Percentiles rank a stretch among this genome's conserved stretches.
Evolutionary conservation across 1,284 basidiomycete genomes (phyloP).

Genomic region (Tausonia pullulans): DNA sequence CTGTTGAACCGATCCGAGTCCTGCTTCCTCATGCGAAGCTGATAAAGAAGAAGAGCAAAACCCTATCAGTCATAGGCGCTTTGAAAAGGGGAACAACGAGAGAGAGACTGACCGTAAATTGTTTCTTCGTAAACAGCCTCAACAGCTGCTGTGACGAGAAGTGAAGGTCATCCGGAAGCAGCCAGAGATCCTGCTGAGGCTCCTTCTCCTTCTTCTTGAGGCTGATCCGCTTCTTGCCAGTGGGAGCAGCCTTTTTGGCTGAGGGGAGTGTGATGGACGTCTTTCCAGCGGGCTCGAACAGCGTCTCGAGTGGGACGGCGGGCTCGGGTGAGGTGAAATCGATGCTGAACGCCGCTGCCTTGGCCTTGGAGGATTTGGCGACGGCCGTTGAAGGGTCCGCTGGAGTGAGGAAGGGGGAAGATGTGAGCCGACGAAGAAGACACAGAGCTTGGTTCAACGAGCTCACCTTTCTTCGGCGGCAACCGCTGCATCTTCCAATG

Average conservation of each 20-base stretch:
- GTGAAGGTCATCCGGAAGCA: constrained; percentile 93
- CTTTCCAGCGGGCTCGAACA: constrained; percentile 62
- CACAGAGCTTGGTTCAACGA: not conserved
- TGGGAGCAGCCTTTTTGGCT: constrained; percentile 35
- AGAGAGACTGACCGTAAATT: constrained; percentile 58
- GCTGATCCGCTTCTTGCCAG: constrained; percentile 18
- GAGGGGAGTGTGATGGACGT: constrained; percentile 52
- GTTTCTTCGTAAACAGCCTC: constrained; percentile 88
- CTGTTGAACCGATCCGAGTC: not conserved
- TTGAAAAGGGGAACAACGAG: not conserved
- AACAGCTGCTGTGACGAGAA: constrained; percentile 83
- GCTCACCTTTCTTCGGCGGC: constrained; percentile 54
- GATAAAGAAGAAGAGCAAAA: not conserved
- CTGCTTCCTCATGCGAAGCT: constrained; percentile 64
- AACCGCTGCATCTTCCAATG: constrained; percentile 88
- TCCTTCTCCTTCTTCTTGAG: constrained; percentile 35
- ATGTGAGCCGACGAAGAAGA: not conserved
- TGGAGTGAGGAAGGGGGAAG: not conserved
- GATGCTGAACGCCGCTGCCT: constrained; percentile 79
- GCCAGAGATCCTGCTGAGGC: constrained; percentile 62
- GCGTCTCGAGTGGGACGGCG: constrained; percentile 53
- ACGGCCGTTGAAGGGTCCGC: not conserved
- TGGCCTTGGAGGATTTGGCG: constrained; percentile 33
- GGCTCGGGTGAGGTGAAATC: constrained; percentile 58
- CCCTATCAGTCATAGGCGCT: not conserved